Evolutionary conservation across 768 basidiomycete genomes (phyloP), one percentile per base, ranked within the genome.

Genomic region (Mycena venus): DNA sequence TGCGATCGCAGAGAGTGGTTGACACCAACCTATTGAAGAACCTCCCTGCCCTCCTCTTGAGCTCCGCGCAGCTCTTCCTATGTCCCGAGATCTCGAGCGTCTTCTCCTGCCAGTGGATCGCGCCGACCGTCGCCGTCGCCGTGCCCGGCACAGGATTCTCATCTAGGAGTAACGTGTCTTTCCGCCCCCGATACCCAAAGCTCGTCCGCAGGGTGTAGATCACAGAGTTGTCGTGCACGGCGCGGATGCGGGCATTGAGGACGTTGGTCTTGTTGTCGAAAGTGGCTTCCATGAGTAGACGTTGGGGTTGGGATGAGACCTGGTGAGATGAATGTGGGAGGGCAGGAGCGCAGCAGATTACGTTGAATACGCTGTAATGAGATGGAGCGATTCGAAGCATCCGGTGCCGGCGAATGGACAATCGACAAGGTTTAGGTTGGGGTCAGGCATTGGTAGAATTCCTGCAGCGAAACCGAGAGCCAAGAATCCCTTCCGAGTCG

Each of bases 221-320:
- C 40, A 85, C 79, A 0, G 87, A 88, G 68, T 86, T 81, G 73
- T 90, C 89, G 74, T 88, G 86, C 1, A 81, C 75, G 14, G 86
- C 81, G 23, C 84, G 84, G 68, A 90, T 83, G 31, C 82, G 80
- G 10, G 88, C 85, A 58, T 86, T 85, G 32, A 89, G 84, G 23
- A 90, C 81, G 79, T 90, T 89, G 63, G 82, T 82, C 68, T 87
- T 86, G 83, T 89, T 89, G 79, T 89, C 87, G 76, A 90, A 88
- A 19, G 79, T 81, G n/a, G 84, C 88, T 76, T 90, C 88, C 89
- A 90, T 90, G 51, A n/a, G n/a, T n/a, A n/a, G n/a, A n/a, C n/a
- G n/a, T n/a, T n/a, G n/a, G n/a, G n/a, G n/a, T n/a, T n/a, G n/a
- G n/a, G n/a, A n/a, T n/a, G n/a, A n/a, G n/a, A n/a, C n/a, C n/a